Base-by-base conservation (phyloP, 805 yeast genomes). In the Starmerella potacharoeniae region DNA sequence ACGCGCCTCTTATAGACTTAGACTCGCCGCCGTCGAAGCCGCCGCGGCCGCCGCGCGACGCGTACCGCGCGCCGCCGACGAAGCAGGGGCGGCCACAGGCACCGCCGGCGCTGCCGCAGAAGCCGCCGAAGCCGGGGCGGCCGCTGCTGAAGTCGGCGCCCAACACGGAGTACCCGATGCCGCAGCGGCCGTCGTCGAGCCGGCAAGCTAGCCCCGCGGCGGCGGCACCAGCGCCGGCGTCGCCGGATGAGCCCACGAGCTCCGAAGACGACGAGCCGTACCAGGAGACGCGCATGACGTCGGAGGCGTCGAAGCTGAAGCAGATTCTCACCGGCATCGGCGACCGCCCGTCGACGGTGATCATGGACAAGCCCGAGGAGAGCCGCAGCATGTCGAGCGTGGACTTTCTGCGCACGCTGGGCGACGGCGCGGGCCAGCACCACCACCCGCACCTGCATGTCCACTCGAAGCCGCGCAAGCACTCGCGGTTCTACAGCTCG, bases 401-500 rank as follows among this genome's bases (percentile, higher is more conserved):
- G 43, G 73, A 70, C 59, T 70, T 70, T 49, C 54, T 70, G 52
- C 65, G 69, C 41, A 58, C 68, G 9, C 58, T 70, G 49, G 64
- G 64, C 53, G 65, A 62, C n/a, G 53, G 57, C 49, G 51, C 60
- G 33, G 49, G 53, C 37, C 16, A 10, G 30, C 52, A 44, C 35
- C 55, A 45, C 42, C 51, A 35, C 16, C 55, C 44, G 43, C 51
- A 52, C 43, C 13, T 37, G 40, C 49, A 40, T 28, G 41, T 28
- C 31, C 51, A 35, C 9, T 22, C 51, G 35, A 35, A 28, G 39
- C 16, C 47, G 48, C 53, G 42, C 37, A 41, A 30, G 35, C 33
- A 28, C 35, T 48, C 51, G 43, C 43, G 29, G 43, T 48, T 46
- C 49, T 34, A 46, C 39, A 46, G 34, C 30, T 34, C 49, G 30